Evolutionary conservation across 495 filamentous ascomycete genomes (phyloP), one percentile per base, ranked within the genome.

Genomic region (Jackrogersella multiformis): DNA sequence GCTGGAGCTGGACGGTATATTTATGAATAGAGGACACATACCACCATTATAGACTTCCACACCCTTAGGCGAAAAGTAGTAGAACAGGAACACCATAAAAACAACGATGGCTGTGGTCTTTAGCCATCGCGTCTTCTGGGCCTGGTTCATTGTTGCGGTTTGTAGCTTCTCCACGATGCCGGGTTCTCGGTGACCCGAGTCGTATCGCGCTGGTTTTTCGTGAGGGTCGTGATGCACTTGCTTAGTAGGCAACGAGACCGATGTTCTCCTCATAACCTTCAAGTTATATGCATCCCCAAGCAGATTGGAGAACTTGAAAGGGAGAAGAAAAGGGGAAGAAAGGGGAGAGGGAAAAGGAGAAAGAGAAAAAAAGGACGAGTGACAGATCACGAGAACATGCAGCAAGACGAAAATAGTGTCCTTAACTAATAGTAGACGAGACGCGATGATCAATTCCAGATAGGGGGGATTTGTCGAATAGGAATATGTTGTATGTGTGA

Each of bases 41-140:
- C 79, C 80, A 67, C 71, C 81, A 69, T 75, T 73, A 69, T 80
- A 79, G 28, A 81, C 67, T 52, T 82, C 74, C 18, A 81, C 77
- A 26, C 81, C 78, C 36, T 76, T 78, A 2, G 92, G 90, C 12
- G 88, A 85, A 54, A 96, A 78, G 77, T 88, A 92, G 74, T 92
- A 89, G 56, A 96, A 82, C 21, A 94, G 76, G 67, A 94, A 81
- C 60, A 96, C 75, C 39, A 97, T 65, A 71, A 90, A 86, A 51
- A 88, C 84, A 56, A 96, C 80, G 66, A 96, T 86, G 69, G 89
- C 90, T 34, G 89, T 90, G 36, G 90, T 90, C 86, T 95, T 96
- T 64, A 96, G 66, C 76, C 89, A 93, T 70, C 92, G 87, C 60
- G 88, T 89, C 81, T 84, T 86, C 79, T 92, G 89, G 66, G 84